Evolutionary conservation across 768 basidiomycete genomes (phyloP), one percentile per base, ranked within the genome.

Genomic region (Tulasnella sp.): DNA sequence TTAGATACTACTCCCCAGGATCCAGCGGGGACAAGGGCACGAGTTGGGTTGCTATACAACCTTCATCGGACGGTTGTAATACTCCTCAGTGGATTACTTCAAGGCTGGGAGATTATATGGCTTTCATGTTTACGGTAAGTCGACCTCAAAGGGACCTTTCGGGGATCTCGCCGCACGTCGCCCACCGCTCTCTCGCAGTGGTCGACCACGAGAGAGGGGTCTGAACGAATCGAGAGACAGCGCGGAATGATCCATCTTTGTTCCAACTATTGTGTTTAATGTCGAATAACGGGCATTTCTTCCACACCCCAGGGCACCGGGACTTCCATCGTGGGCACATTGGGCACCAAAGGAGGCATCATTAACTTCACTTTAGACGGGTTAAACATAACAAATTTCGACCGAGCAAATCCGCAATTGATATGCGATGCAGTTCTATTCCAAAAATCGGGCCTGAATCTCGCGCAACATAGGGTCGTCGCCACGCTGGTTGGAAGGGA

Each of bases 31-130:
- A 72, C 45, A 45, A 38, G 11, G 11, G 15, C 31, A 19, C 14
- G 11, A 25, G n/a, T 42, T 72, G 39, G 36, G 45, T 8, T 38
- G 5, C 36, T 22, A 9, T 31, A 78, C 25, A 34, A 80, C 76
- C 80, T 76, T 79, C 79, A 36, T 38, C 45, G 29, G 79, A 54
- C 72, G 39, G 6, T 22, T 74, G 36, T 4, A 25, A 67, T 39
- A 49, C 52, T 67, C 37, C 58, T 73, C 42, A 38, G 71, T n/a
- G 49, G 45, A 1, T 49, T 39, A 72, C 69, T 2, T 11, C 3
- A 19, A 37, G 64, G 37, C 7, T 42, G 29, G 34, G 64, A 4
- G 64, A 71, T 14, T 52, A 38, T 19, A 69, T 45, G 52, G 15
- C n/a, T 22, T 75, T 67, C 74, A 34, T 29, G 11, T 75, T 75